Conservation (phyloP, 1,139 yeast genomes). For the Williopsis jadinii region DNA sequence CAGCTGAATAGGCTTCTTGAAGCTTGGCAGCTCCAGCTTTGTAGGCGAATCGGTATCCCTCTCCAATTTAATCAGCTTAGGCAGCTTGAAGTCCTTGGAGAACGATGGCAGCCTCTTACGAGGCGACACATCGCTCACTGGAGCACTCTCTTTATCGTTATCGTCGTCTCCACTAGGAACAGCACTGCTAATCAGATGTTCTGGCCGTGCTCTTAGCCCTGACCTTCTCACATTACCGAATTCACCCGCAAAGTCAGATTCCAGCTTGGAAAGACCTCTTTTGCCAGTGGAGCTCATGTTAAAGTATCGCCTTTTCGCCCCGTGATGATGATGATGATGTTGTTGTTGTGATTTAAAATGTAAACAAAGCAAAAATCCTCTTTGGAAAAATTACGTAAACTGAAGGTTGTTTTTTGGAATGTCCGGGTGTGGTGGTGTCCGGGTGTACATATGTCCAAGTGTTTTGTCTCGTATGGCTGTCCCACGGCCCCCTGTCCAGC, state of each 20-base stretch:
- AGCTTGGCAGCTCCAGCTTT: too few relatives aligned
- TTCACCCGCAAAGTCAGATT: slow-evolving; percentile 17
- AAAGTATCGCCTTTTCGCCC: too few relatives aligned
- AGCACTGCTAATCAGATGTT: slow-evolving; percentile 7
- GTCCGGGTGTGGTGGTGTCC: background rate
- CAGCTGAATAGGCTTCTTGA: background rate
- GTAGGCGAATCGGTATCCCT: too few relatives aligned
- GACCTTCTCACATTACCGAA: slow-evolving; percentile 15
- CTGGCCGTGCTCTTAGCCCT: slow-evolving; percentile 9
- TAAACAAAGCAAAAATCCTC: too few relatives aligned
- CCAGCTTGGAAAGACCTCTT: background rate
- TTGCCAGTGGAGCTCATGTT: too few relatives aligned
- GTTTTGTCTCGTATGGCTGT: background rate
- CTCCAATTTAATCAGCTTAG: slow-evolving; percentile 3
- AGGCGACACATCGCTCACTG: too few relatives aligned
- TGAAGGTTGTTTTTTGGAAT: background rate
- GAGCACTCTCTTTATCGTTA: too few relatives aligned
- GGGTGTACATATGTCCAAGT: background rate
- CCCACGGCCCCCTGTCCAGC: background rate
- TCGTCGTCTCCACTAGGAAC: too few relatives aligned
- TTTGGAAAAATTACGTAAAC: too few relatives aligned
- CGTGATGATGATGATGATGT: too few relatives aligned
- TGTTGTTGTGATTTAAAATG: too few relatives aligned
- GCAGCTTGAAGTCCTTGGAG: slow-evolving; percentile 4
- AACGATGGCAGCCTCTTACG: too few relatives aligned